Percentiles rank a stretch among this genome's conserved stretches.
Evolutionary conservation across 345 rosid genomes (phyloP).

Genomic region (Euphorbia tirucalli): DNA sequence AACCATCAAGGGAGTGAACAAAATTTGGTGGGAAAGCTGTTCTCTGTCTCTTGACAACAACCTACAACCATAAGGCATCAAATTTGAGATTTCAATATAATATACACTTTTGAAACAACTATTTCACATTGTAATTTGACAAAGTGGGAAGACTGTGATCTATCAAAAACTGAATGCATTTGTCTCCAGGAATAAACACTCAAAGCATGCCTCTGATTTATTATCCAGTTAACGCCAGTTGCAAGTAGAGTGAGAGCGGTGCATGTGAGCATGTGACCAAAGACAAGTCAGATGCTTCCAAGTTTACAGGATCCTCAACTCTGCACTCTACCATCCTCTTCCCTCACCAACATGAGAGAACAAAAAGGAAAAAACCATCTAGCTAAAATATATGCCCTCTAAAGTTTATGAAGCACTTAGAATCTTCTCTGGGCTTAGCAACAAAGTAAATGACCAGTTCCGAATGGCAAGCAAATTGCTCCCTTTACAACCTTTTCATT

Average conservation of each 20-base stretch:
- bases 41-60: slow-evolving; percentile 77
- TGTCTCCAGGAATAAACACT: background rate
- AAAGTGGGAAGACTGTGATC: background rate
- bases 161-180: background rate
- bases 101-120: background rate
- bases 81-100: background rate
- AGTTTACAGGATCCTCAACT: background rate
- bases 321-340: background rate
- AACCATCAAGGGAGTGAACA: slow-evolving; percentile 95
- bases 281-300: background rate
- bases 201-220: background rate
- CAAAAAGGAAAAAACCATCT: background rate
- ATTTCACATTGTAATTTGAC: background rate
- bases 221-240: background rate
- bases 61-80: slow-evolving; percentile 34
- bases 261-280: background rate
- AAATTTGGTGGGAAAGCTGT: slow-evolving; percentile 99
- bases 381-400: too few relatives aligned
- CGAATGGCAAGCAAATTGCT: background rate
- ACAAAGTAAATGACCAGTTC: background rate
- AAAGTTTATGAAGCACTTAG: background rate
- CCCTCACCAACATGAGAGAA: background rate
- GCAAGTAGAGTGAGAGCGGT: background rate
- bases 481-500: background rate
- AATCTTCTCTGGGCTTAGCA: background rate